Base-by-base conservation (phyloP, 2,329 filamentous ascomycete species). In the Beauveria pseudobassiana region DNA sequence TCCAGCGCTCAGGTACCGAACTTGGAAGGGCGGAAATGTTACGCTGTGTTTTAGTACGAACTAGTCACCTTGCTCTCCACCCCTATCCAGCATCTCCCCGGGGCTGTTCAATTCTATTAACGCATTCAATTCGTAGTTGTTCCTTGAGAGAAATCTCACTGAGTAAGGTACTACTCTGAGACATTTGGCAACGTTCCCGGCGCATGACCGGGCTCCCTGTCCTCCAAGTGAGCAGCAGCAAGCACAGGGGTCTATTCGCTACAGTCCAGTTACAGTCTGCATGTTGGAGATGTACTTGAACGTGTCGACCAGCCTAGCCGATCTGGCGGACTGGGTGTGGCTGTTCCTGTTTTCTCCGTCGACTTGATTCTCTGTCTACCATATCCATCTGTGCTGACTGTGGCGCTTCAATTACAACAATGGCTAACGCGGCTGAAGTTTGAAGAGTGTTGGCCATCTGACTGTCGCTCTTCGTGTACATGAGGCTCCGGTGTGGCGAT, bases 231-330 rank as follows among this genome's bases (percentile, higher is more conserved):
- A 53, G 28, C 58, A 48, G 24, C 48, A 45, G 22, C 58, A 46
- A 28, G 28, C n/a, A 53, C 58, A n/a, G 26, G 42, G 50, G 51
- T 61, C 28, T 43, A 16, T 45, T 18, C 43, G 22, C 24, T 30
- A 16, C 4, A 48, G 18, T n/a, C 10, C 34, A 34, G 20, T 20
- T 20, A 38, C 14, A 38, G 14, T 14, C 34, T 38, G 5, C 14
- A 38, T 38, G 34, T 40, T 50, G 46, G 50, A 61, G 59, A 61
- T 61, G 43, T 30, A 61, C 45, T 24, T 55, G 55, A 61, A 61
- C 22, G 51, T 55, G 59, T 30, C 26, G 42, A 38, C 26, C 30
- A 12, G 30, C 5, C 5, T 38, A 48, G 50, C 51, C 50, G 59
- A 61, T 56, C 51, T n/a, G 30, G 54, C 18, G 42, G 28, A 22